Evolutionary conservation across 2,329 filamentous ascomycete genomes (phyloP), one percentile per base, ranked within the genome.

Genomic region (Monosporascus sp.): DNA sequence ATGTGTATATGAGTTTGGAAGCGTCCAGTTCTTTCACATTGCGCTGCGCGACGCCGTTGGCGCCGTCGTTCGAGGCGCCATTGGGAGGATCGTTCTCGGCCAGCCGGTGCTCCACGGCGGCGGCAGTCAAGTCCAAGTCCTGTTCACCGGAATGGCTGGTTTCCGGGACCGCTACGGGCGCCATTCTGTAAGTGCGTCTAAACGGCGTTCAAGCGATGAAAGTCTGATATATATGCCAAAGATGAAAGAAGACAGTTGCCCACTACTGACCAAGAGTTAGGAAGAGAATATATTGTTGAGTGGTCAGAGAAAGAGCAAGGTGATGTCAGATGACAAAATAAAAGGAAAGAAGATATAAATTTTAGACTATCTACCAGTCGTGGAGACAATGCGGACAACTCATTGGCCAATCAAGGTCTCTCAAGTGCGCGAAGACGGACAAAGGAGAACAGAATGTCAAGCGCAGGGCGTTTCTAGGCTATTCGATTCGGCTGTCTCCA

Each of bases 11-110:
- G 62, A 87, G 74, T 67, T 79, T 80, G 58, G 84, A 85, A 60
- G 84, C 81, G 64, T 87, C 79, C 51, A 87, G 77, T 72, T 68
- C 85, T 74, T 66, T 82, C 73, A 68, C 60, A 69, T 84, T 83
- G 46, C 83, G 55, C 49, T 66, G 56, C 56, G 66, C 58, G 55
- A 71, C 60, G 63, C 66, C 65, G 50, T 70, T 68, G 63, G 59
- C 49, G 24, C 56, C 52, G 37, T 53, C 50, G 38, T 65, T 63
- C 31, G 61, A 45, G 40, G 49, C 57, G 46, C 59, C 55, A 40
- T 69, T 69, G 62, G 67, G 50, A 44, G 67, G 49, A 40, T 59
- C 63, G 51, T 60, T 60, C 56, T 66, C 65, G 31, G 70, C 65
- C 59, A 78, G 68, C 62, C 79, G 80, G 65, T 79, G 74, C 60